Base-by-base conservation (phyloP, 768 basidiomycete species). In the Trametes maxima region DNA sequence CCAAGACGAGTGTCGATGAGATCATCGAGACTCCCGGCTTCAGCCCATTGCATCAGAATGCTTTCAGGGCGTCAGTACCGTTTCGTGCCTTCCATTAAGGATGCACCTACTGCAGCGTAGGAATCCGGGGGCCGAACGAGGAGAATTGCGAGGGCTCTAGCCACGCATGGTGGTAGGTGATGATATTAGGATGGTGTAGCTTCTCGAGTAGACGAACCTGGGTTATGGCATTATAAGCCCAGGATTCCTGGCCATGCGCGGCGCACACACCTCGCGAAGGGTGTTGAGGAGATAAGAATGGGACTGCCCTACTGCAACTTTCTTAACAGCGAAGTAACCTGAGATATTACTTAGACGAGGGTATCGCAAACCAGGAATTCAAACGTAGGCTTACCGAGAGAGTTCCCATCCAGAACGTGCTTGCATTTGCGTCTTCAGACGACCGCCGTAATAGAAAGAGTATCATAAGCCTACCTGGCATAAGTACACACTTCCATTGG, bases 161-260 rank as follows among this genome's bases (percentile, higher is more conserved):
- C 95, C 95, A 98, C 0, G 95, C 86, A 69, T 96, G 95, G 72
- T 98, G 96, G 69, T 97, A 97, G 4, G 92, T 94, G 62, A 98
- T 83, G 65, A 98, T 96, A 65, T 98, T 96, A 5, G 88, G 90
- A 75, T 98, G 95, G 57, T 89, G 88, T 3, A 98, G 78, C 25
- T 84, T 80, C 70, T 98, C 95, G 44, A 98, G 77, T 10, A 97
- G 79, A 44, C 92, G 86, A 55, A 98, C 92, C 85, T 89, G 62
- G 50, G 45, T 14, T 39, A n/a, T 8, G 46, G 17, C 45, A 37
- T 13, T 47, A 21, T 2, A 49, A 1, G 24, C 44, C 4, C 17
- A 33, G 11, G 8, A 19, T 21, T 2, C 51, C 19, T 37, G 35
- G 19, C n/a, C 7, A n/a, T n/a, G 13, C 10, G 21, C 16, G 35